A percentile compares a stretch with the other conserved stretches of the same genome.
phyloP scores from a whole-genome alignment of 768 basidiomycete genomes.

The Termitomyces sp. region DNA sequence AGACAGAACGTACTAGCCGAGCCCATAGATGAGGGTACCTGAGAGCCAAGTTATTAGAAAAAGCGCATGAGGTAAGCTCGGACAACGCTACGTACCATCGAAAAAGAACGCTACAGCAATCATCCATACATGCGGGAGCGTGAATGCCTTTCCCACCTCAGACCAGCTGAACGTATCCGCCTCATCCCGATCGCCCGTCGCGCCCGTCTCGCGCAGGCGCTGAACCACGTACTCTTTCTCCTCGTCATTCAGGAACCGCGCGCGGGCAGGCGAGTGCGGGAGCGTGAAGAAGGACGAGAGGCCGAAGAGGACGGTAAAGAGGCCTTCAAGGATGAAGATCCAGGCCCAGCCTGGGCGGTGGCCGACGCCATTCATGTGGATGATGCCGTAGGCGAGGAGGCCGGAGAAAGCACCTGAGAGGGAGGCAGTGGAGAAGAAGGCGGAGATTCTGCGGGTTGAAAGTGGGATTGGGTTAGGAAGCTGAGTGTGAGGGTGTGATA shows the following conservation, averaged over 20 bases:
- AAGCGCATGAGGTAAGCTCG: not conserved
- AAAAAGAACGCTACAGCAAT: conserved; percentile 49
- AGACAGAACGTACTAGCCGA: conserved; percentile 41
- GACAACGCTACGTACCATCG: conserved; percentile 35
- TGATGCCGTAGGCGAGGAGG: conserved; percentile 62
- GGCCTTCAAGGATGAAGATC: conserved; percentile 67
- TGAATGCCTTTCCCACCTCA: conserved; percentile 47
- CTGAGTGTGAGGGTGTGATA: conserved; percentile 14
- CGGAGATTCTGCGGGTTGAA: conserved; percentile 36
- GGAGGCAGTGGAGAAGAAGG: conserved; percentile 50
- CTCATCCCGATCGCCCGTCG: conserved; percentile 27
- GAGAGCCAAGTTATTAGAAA: not conserved
- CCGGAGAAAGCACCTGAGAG: conserved; percentile 68
- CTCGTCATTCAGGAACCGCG: conserved; percentile 45
- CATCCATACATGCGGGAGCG: conserved; percentile 52
- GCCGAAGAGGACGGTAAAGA: conserved; percentile 61
- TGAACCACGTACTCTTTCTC: conserved; percentile 46
- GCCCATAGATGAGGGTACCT: conserved; percentile 43
- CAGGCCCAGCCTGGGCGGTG: conserved; percentile 61
- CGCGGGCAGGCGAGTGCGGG: conserved; percentile 37
- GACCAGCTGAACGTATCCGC: conserved; percentile 51
- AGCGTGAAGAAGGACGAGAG: conserved; percentile 44
- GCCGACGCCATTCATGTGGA: conserved; percentile 55
- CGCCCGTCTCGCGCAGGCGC: conserved; percentile 39
- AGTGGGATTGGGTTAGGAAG: conserved; percentile 33